A percentile compares a stretch with the other conserved stretches of the same genome.
Evolutionary conservation across 805 yeast genomes (phyloP).

Genomic region (Ogataea degrootiae): DNA sequence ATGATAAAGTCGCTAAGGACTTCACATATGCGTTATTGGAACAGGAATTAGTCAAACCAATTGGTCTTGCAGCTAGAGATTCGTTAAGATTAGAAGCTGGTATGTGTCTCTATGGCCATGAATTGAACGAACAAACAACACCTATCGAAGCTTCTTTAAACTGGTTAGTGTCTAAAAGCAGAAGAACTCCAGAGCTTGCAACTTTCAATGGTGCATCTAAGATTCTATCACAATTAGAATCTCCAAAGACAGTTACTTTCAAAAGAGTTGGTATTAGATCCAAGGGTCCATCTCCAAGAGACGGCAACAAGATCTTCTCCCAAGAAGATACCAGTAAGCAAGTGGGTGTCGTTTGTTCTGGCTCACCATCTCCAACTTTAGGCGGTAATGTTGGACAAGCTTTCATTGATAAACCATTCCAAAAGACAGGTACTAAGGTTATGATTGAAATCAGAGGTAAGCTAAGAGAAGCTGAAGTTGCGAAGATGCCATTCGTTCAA

Average conservation of each 20-base stretch:
- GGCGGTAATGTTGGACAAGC: conserved; percentile 89
- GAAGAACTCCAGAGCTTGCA: conserved; percentile 47
- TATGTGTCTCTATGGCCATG: conserved; percentile 96
- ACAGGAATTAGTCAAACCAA: conserved; percentile 62
- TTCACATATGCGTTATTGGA: conserved; percentile 59
- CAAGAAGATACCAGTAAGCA: conserved; percentile 47
- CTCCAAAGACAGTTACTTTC: conserved; percentile 53
- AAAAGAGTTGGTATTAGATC: conserved; percentile 73
- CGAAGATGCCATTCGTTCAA: conserved; percentile 80
- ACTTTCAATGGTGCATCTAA: conserved; percentile 72
- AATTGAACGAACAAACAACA: conserved; percentile 69
- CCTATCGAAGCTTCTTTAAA: conserved; percentile 87
- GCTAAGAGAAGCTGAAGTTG: conserved; percentile 65
- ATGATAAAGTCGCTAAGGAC: conserved; percentile 45
- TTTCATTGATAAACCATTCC: conserved; percentile 64
- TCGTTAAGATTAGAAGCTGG: conserved; percentile 95
- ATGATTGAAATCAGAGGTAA: conserved; percentile 81
- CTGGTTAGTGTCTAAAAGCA: conserved; percentile 83
- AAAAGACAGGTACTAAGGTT: conserved; percentile 71
- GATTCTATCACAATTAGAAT: conserved; percentile 61
- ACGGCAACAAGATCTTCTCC: conserved; percentile 58
- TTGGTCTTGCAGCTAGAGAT: conserved; percentile 98
- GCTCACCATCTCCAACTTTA: conserved; percentile 56
- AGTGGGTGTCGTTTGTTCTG: conserved; percentile 54
- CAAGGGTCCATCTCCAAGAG: conserved; percentile 91